These are phyloP conservation scores for Exophiala sideris DNA, from an alignment of 2,329 filamentous ascomycete species.

Conservation along the genomic window DNA sequence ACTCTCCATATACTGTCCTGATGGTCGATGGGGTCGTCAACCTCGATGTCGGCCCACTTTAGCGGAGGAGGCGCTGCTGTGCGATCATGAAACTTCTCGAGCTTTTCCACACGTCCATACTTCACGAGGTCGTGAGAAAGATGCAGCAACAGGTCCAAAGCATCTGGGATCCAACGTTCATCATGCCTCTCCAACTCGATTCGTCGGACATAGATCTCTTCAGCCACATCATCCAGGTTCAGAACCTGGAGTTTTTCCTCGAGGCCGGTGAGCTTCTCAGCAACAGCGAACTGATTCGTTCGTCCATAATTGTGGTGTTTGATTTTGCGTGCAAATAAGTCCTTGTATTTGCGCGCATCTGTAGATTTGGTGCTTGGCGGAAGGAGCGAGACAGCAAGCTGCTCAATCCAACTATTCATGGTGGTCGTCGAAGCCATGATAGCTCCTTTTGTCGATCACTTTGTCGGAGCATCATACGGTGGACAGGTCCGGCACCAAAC, in stretches of 20 bases:
- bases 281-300: conserved; percentile 73
- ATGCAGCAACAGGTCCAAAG: conserved; percentile 72
- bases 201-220: conserved; percentile 61
- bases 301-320: conserved; percentile 53
- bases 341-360: conserved; percentile 18
- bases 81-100: conserved; percentile 55
- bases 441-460: conserved; percentile 8
- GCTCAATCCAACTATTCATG: conserved; percentile 26
- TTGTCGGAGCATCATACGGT: conserved; percentile 8
- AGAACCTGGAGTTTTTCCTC: conserved; percentile 83
- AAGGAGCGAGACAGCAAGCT: conserved; percentile 22
- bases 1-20: conserved; percentile 68
- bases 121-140: conserved; percentile 76
- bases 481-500: not conserved
- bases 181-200: conserved; percentile 54
- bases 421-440: conserved; percentile 29
- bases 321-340: conserved; percentile 29
- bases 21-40: conserved; percentile 68
- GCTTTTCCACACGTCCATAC: conserved; percentile 62
- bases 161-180: conserved; percentile 72
- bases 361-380: conserved; percentile 4
- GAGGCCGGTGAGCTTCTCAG: conserved; percentile 63
- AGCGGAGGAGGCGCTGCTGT: conserved; percentile 50
- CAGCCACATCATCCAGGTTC: conserved; percentile 73
- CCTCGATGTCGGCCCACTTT: conserved; percentile 76